These are phyloP conservation scores for Suillus lakei DNA, from an alignment of 768 basidiomycete genomes.

Conservation along the genomic window DNA sequence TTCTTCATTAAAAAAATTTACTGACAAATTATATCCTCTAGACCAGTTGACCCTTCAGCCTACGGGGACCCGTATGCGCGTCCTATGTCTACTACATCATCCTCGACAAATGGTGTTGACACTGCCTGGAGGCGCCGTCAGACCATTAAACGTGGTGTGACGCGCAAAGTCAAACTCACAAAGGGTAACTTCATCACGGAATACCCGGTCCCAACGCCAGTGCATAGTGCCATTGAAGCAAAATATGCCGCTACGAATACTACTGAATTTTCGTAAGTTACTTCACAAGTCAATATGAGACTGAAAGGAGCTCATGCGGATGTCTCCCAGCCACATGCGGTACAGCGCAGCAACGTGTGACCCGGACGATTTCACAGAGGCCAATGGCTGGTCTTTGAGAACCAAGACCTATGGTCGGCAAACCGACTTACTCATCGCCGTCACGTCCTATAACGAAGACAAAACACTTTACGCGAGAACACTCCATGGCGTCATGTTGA, in stretches of 20 bases:
- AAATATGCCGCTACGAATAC: conserved; percentile 75
- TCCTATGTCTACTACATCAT: conserved; percentile 56
- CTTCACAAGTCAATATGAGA: neutral
- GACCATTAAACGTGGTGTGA: conserved; percentile 90
- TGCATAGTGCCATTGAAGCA: conserved; percentile 80
- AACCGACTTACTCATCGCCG: conserved; percentile 93
- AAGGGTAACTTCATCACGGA: conserved; percentile 93
- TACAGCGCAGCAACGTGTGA: conserved; percentile 93
- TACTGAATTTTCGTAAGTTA: conserved; percentile 88
- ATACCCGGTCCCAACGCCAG: conserved; percentile 85
- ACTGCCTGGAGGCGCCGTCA: conserved; percentile 78
- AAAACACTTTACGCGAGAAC: conserved; percentile 91
- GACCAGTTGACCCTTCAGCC: conserved; percentile 55
- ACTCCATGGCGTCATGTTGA: conserved; percentile 94
- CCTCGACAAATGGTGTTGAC: conserved; percentile 60
- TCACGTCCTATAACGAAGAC: conserved; percentile 94
- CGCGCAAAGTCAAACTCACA: conserved; percentile 93
- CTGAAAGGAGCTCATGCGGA: neutral
- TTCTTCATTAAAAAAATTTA: conserved; percentile 11
- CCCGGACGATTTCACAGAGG: conserved; percentile 85
- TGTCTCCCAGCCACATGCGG: conserved; percentile 71
- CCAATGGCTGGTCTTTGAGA: conserved; percentile 83
- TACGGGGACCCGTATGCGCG: conserved; percentile 73
- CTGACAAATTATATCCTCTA: conserved; percentile 29
- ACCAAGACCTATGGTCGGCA: conserved; percentile 85